Evolutionary conservation across 805 yeast species (phyloP), one percentile per base, ranked within the genome.

Genomic region (Lipomyces yamadae): DNA sequence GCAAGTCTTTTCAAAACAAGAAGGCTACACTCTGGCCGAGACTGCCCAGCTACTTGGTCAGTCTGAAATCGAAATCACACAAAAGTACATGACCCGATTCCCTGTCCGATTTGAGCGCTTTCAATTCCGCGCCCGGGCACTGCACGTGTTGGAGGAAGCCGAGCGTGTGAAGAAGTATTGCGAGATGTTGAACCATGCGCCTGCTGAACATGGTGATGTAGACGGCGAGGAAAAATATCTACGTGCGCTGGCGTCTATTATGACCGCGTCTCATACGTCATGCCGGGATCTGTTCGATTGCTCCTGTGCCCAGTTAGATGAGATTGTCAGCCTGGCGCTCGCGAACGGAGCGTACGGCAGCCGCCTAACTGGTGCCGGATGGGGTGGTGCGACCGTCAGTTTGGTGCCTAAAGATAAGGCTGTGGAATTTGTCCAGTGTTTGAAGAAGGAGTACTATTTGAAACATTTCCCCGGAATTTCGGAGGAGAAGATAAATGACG

Each of bases 301-400:
- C 62, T 86, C 90, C 2, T 83, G 84, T 69, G 81, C 80, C 0
- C 87, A 83, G 67, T 81, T 87, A 63, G 85, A 88, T 63, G 75
- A 77, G 11, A 75, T 88, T 52, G 85, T 89, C 72, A 63, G 73
- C 7, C 82, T 88, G 61, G 91, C 90, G 2, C 74, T 79, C 53
- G 74, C 70, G 1, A 81, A 83, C 67, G 92, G 92, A 2, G 80
- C 90, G 0, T 80, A 77, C 66, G 92, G 92, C 18, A 85, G 90
- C 0, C 81, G 93, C 63, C 82, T 87, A n/a, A 88, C 92, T 8
- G 93, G 92, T 34, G 92, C 93, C 24, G 93, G 93, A 3, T 88
- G 87, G 83, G 92, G 92, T 42, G 92, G 92, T 4, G 85, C 88
- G 37, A 81, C 89, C 0, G 89, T 88, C n/a, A 90, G 88, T 74